phyloP scores from a whole-genome alignment of 805 yeast species.

The Kluyveromyces dobzhanskii region DNA sequence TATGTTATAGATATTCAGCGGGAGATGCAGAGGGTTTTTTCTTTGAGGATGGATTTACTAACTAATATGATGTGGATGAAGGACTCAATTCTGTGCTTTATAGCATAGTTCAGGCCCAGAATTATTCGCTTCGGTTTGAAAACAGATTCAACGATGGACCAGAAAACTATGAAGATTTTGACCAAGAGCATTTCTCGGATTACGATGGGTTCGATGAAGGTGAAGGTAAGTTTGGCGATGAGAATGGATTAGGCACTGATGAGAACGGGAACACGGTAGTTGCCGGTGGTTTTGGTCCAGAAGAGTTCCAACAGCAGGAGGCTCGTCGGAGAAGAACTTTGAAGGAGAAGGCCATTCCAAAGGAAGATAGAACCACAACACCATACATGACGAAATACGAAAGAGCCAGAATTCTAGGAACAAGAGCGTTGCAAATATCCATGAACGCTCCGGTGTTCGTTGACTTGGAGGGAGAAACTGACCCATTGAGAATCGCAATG shows the following conservation, averaged over 20 bases:
- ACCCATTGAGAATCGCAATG: constrained; percentile 95
- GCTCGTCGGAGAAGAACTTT: constrained; percentile 50
- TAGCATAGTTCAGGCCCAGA: no score
- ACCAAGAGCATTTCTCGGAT: constrained; percentile 76
- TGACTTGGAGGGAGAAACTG: constrained; percentile 98
- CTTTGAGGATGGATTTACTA: no score
- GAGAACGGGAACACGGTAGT: constrained; percentile 66
- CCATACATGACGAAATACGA: constrained; percentile 99
- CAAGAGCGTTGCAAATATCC: constrained; percentile 94
- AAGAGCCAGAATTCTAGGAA: constrained; percentile 94
- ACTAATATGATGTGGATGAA: no score
- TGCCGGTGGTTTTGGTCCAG: constrained; percentile 60
- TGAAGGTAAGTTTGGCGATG: constrained; percentile 27
- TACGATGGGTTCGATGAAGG: constrained; percentile 42
- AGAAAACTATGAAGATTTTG: constrained; percentile 72
- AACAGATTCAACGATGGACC: constrained; percentile 56
- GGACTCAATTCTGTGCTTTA: no score
- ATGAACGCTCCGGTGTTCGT: constrained; percentile 98
- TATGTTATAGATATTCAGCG: constrained; percentile 15
- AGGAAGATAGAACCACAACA: constrained; percentile 83
- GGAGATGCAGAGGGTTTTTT: not conserved
- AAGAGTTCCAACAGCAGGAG: constrained; percentile 29
- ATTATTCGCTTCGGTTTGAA: no score
- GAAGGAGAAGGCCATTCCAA: constrained; percentile 80
- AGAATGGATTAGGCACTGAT: constrained; percentile 31